phyloP scores from a whole-genome alignment of 805 yeast genomes.

The Yamadazyma phyllophila region DNA sequence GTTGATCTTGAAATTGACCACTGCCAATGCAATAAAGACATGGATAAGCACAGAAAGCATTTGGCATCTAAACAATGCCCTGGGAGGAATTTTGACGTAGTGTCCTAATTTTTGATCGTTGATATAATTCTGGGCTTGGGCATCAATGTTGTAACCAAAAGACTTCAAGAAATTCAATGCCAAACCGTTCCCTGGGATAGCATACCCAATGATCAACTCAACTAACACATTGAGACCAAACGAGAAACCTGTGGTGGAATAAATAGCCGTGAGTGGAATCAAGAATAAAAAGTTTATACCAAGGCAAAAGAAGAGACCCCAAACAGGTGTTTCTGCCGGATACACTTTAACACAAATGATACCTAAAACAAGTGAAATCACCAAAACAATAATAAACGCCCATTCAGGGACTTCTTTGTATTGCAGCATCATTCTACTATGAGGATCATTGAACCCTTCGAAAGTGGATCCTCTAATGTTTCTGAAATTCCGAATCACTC shows the following conservation, averaged over 20 bases:
- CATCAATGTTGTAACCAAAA: slow-evolving; percentile 53
- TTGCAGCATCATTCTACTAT: slow-evolving; percentile 52
- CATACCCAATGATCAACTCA: slow-evolving; percentile 62
- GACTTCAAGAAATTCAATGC: slow-evolving; percentile 52
- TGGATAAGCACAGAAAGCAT: slow-evolving; percentile 33
- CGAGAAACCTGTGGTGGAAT: slow-evolving; percentile 57
- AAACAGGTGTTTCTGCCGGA: slow-evolving; percentile 57
- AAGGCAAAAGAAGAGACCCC: slow-evolving; percentile 58
- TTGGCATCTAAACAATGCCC: slow-evolving; percentile 51
- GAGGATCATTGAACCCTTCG: slow-evolving; percentile 45
- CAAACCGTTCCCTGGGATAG: slow-evolving; percentile 57
- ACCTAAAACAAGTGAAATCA: slow-evolving; percentile 44
- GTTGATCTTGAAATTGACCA: slow-evolving; percentile 38
- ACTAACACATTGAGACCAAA: slow-evolving; percentile 61
- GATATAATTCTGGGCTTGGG: slow-evolving; percentile 58
- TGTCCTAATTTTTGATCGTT: slow-evolving; percentile 45
- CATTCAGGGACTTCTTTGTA: slow-evolving; percentile 72
- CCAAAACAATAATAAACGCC: slow-evolving; percentile 53
- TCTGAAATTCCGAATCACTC: slow-evolving; percentile 18
- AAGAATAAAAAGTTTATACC: slow-evolving; percentile 51
- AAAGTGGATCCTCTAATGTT: slow-evolving; percentile 13
- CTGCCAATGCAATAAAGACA: slow-evolving; percentile 28
- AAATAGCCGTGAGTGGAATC: slow-evolving; percentile 59
- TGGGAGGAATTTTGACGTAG: slow-evolving; percentile 61
- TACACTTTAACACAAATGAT: slow-evolving; percentile 44